Conservation (phyloP, 1,139 yeast genomes). For the Scheffersomyces titani region DNA sequence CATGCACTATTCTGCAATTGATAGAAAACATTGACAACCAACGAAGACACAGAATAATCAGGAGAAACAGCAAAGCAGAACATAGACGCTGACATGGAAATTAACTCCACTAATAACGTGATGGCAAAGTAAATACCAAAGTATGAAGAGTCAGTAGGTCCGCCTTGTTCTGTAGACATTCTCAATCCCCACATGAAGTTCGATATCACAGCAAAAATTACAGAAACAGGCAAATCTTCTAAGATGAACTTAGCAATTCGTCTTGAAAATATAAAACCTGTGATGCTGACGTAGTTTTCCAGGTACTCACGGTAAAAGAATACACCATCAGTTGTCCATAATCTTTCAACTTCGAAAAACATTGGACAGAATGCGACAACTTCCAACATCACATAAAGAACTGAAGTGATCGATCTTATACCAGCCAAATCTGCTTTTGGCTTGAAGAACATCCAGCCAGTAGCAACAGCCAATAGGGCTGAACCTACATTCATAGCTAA, state of each 20-base stretch:
- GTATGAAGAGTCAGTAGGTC: conserved; percentile 25
- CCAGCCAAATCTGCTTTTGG: conserved; percentile 68
- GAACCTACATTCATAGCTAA: conserved; percentile 58
- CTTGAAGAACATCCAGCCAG: conserved; percentile 77
- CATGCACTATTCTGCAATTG: conserved; percentile 78
- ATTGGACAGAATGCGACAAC: conserved; percentile 69
- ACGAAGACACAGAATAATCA: conserved; percentile 65
- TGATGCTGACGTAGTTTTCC: conserved; percentile 66
- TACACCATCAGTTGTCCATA: conserved; percentile 67
- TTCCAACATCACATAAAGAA: conserved; percentile 64
- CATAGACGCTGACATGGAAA: conserved; percentile 58
- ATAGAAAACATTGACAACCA: conserved; percentile 62
- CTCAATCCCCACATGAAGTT: conserved; percentile 82
- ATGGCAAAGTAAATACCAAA: conserved; percentile 68
- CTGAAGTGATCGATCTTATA: conserved; percentile 63
- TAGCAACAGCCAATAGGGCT: conserved; percentile 54
- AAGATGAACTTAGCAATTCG: conserved; percentile 64
- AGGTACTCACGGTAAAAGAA: conserved; percentile 73
- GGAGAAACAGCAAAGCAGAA: conserved; percentile 59
- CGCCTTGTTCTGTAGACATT: conserved; percentile 16
- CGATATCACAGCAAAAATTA: conserved; percentile 59
- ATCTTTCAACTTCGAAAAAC: conserved; percentile 71
- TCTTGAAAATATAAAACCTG: conserved; percentile 70
- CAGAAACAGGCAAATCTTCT: conserved; percentile 69
- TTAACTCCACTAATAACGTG: conserved; percentile 55